Evolutionary conservation across 2,329 filamentous ascomycete genomes (phyloP).

Genomic region (Lasiodiplodia hormozganensis): DNA sequence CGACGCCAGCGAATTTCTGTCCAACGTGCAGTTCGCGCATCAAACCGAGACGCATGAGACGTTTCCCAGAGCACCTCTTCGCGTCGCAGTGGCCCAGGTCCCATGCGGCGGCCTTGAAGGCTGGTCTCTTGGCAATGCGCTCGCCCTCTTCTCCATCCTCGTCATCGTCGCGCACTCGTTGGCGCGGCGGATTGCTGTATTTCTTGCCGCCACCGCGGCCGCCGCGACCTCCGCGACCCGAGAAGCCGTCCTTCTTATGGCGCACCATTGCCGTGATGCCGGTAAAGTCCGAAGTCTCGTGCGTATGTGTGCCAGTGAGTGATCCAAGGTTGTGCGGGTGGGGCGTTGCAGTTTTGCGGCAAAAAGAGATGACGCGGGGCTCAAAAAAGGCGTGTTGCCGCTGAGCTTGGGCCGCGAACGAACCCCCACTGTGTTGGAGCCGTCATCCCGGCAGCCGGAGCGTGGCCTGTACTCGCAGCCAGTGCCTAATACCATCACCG

Average conservation of each 20-base stretch:
- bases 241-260: conserved; percentile 89
- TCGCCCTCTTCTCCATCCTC: conserved; percentile 48
- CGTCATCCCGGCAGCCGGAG: conserved; percentile 21
- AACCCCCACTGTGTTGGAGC: conserved; percentile 24
- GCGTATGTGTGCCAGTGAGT: background rate
- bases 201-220: conserved; percentile 66
- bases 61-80: conserved; percentile 94
- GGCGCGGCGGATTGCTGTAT: conserved; percentile 64
- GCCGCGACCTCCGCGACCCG: conserved; percentile 54
- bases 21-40: conserved; percentile 94
- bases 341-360: background rate
- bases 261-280: conserved; percentile 73
- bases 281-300: background rate
- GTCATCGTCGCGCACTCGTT: conserved; percentile 59
- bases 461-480: conserved; percentile 22
- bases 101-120: conserved; percentile 95
- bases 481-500: conserved; percentile 14
- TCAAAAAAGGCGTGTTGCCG: conserved; percentile 4
- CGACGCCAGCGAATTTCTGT: conserved; percentile 88
- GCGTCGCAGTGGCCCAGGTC: conserved; percentile 97
- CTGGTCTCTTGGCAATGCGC: conserved; percentile 38
- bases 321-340: background rate
- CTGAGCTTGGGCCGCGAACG: conserved; percentile 4
- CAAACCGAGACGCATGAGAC: conserved; percentile 86
- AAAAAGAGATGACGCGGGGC: conserved; percentile 17